These are phyloP conservation scores for Mucor racemosus DNA, from an alignment of 371 early-diverging fungal species.

Conservation along the genomic window DNA sequence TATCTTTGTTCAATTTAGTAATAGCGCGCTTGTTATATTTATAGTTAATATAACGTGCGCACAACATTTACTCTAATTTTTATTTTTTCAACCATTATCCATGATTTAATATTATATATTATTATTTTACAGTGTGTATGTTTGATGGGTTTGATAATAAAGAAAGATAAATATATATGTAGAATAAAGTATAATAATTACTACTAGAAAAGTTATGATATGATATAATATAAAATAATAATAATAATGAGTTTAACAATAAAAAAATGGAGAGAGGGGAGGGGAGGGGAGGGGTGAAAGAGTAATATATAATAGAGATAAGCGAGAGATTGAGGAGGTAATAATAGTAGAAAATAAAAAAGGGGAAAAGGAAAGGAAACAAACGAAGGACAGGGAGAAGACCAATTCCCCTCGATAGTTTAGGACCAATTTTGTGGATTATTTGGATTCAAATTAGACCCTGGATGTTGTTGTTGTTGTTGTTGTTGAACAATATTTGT, in stretches of 20 bases:
- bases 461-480: constrained; percentile 6
- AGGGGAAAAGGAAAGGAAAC: too few species aligned
- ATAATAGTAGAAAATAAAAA: too few species aligned
- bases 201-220: constrained; percentile 10
- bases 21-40: too few species aligned
- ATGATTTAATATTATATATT: not conserved
- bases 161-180: constrained; percentile 3
- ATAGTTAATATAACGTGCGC: too few species aligned
- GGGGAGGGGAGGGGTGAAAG: too few species aligned
- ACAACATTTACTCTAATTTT: not conserved
- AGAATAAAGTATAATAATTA: not conserved
- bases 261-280: too few species aligned
- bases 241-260: not conserved
- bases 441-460: not conserved
- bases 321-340: too few species aligned
- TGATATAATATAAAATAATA: constrained; percentile 6
- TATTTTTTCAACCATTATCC: not conserved
- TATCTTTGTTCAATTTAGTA: too few species aligned
- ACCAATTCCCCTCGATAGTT: not conserved
- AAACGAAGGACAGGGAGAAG: too few species aligned
- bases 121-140: constrained; percentile 6
- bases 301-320: not conserved
- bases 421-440: constrained; percentile 21
- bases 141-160: not conserved
- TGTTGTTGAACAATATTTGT: not conserved